Base-by-base conservation (phyloP, 2,329 filamentous ascomycete species). In the Fusarium sarcochroum region DNA sequence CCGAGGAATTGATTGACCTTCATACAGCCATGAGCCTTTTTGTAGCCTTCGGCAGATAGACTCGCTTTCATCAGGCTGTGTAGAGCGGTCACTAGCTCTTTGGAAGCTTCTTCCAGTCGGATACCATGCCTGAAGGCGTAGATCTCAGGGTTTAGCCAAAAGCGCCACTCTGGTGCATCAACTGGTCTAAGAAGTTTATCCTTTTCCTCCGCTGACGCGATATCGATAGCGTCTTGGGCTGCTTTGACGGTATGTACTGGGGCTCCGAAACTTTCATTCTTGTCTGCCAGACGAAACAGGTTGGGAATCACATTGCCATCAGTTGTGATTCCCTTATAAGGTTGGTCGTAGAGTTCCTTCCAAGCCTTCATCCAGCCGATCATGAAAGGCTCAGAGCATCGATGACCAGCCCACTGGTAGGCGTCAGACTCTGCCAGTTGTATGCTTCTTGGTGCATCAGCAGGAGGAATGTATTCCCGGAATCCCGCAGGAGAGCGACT, bases 1-100 rank as follows among this genome's bases (percentile, higher is more conserved):
- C 90, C 91, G 1, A 93, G 84, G 78, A 93, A 93, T 66, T 90
- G 88, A 77, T 93, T 93, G 77, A 91, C 87, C 68, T 87, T 88
- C 89, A 91, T 92, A 5, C 90, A 90, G 2, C 82, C 83, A 18
- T 89, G 62, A 17, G 90, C 90, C 74, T 93, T 93, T 32, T 84
- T 78, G 78, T 92, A 93, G 25, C 91, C 91, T 74, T 91, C 87
- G 0, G 87, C 84, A 0, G 90, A 92, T 1, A 93, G 81, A 0
- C 88, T 88, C 2, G 82, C 77, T 55, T 83, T 72, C 10, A 93
- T 80, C 2, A 93, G 78, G 5, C 75, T 74, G 34, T 91, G 81
- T 4, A 90, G 83, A 27, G 84, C 78, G 25, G 80, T 76, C 4
- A 85, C 82, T 23, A 85, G 75, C 1, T 80, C 46, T 0, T 80